phyloP scores from a whole-genome alignment of 2,329 filamentous ascomycete genomes.

The Aspergillus chevalieri region DNA sequence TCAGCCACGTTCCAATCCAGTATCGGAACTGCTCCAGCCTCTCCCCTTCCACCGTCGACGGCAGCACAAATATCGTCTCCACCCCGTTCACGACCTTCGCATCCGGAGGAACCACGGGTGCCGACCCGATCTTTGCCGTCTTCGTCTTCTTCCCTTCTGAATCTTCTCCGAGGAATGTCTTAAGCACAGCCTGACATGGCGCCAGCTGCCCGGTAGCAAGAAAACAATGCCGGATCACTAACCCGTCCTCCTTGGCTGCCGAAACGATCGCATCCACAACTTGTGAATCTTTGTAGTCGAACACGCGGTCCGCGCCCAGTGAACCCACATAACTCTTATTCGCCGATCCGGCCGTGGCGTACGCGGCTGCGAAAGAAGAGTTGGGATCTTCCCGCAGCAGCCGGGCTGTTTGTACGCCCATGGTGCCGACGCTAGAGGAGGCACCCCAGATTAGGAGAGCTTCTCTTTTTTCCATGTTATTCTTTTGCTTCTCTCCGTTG shows the following conservation, averaged over 20 bases:
- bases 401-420: conserved; percentile 39
- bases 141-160: not conserved
- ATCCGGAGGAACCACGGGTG: conserved; percentile 28
- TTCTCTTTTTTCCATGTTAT: conserved; percentile 17
- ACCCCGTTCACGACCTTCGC: conserved; percentile 25
- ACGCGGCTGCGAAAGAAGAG: conserved; percentile 35
- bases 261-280: conserved; percentile 28
- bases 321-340: conserved; percentile 30
- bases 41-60: conserved; percentile 28
- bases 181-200: conserved; percentile 34
- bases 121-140: conserved; percentile 33
- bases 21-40: conserved; percentile 35
- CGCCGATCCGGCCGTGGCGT: conserved; percentile 33
- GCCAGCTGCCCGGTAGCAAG: conserved; percentile 35
- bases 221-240: conserved; percentile 38
- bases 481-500: not conserved
- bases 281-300: conserved; percentile 33
- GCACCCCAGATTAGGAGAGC: conserved; percentile 42
- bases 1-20: conserved; percentile 37
- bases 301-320: conserved; percentile 32
- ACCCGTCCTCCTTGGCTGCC: conserved; percentile 30
- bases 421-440: conserved; percentile 42
- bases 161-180: conserved; percentile 20
- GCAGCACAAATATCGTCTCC: conserved; percentile 35
- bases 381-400: conserved; percentile 28